phyloP scores from a whole-genome alignment of 129 eudicot genomes.

The Tagetes erecta region DNA sequence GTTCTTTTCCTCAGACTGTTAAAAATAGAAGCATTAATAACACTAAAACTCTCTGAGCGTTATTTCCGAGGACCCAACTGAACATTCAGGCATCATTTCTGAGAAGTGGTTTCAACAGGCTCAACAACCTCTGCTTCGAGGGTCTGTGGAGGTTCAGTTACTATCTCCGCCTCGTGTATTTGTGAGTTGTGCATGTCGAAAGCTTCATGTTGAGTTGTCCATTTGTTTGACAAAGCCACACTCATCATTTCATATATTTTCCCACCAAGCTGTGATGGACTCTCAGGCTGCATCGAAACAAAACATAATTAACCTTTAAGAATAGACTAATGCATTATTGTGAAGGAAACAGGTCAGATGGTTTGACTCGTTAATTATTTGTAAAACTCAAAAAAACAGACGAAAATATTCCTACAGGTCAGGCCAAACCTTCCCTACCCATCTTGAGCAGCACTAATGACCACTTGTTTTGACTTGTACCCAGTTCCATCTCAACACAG shows the following conservation, averaged over 20 bases:
- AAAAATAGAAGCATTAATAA: background rate
- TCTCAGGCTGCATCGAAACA: slow-evolving; percentile 71
- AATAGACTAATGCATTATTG: background rate
- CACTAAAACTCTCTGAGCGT: background rate
- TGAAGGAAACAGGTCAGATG: background rate
- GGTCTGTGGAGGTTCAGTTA: slow-evolving; percentile 37
- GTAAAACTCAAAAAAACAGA: background rate
- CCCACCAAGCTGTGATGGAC: slow-evolving; percentile 81
- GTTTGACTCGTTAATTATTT: background rate
- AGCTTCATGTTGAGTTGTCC: slow-evolving; percentile 49
- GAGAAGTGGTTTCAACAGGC: slow-evolving; percentile 53
- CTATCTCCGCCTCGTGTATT: slow-evolving; percentile 44
- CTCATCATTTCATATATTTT: slow-evolving; percentile 96
- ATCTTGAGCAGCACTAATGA: background rate
- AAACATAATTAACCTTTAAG: background rate
- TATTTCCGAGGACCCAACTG: slow-evolving; percentile 32
- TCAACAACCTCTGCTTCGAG: no score
- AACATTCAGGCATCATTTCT: slow-evolving; percentile 41
- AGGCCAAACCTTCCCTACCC: background rate
- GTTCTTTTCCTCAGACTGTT: background rate
- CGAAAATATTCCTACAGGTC: background rate
- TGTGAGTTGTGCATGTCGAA: slow-evolving; percentile 25
- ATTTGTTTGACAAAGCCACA: slow-evolving; percentile 60
- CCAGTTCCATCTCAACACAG: background rate
- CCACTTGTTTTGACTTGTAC: background rate